These are phyloP conservation scores for Skeletonema marinoi DNA, from an alignment of 108 stramenopile genomes.

Conservation along the genomic window DNA sequence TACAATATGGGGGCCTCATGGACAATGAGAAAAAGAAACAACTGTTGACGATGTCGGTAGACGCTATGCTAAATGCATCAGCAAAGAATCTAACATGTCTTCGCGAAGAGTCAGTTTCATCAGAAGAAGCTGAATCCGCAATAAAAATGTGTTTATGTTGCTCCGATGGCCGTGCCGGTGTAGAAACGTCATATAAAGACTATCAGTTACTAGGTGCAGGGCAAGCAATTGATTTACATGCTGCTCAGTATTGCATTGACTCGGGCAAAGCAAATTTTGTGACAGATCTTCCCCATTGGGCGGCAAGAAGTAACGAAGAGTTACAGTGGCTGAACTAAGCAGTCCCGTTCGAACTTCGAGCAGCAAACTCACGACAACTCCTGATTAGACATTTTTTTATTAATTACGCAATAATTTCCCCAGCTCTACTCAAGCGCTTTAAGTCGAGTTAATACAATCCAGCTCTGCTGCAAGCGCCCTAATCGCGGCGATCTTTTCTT, in stretches of 20 bases:
- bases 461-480: neutral
- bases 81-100: constrained; percentile 7
- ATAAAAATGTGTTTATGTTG: constrained; percentile 53
- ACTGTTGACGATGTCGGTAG: constrained; percentile 3
- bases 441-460: neutral
- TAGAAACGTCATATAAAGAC: constrained; percentile 54
- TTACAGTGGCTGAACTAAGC: neutral
- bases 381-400: neutral
- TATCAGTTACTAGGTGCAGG: constrained; percentile 74
- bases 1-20: constrained; percentile 71
- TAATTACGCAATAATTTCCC: neutral
- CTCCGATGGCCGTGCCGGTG: constrained; percentile 32
- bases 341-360: neutral
- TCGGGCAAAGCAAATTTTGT: constrained; percentile 1
- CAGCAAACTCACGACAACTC: neutral
- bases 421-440: too few relatives aligned
- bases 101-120: constrained; percentile 27
- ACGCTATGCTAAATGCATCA: constrained; percentile 6
- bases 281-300: constrained; percentile 34
- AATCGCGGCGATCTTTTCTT: neutral
- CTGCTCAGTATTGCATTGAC: constrained; percentile 58
- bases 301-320: neutral
- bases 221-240: constrained; percentile 74
- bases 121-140: constrained; percentile 42
- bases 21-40: constrained; percentile 1